Percentiles rank a stretch among this genome's conserved stretches.
Conservation (phyloP, 768 basidiomycete species). For the Trametes villosa region DNA sequence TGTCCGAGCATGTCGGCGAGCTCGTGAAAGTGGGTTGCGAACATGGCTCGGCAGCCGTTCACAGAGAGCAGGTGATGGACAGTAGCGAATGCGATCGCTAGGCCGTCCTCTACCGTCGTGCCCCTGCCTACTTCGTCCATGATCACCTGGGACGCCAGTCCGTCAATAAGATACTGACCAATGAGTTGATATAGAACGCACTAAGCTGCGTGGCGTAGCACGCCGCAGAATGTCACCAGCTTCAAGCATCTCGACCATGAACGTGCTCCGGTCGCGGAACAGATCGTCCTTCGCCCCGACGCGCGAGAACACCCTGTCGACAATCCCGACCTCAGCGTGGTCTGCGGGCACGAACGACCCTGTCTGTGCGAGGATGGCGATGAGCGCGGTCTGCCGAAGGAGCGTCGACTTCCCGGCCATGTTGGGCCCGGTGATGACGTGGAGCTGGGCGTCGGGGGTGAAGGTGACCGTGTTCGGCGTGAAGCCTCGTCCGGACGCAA, state of each 20-base stretch:
- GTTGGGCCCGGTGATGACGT: constrained; percentile 92
- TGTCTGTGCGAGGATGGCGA: constrained; percentile 87
- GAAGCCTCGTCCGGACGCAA: constrained; percentile 74
- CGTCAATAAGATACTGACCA: not conserved
- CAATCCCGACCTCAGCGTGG: constrained; percentile 75
- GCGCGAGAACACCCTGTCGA: constrained; percentile 92
- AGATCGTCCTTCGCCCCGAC: constrained; percentile 95
- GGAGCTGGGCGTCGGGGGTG: constrained; percentile 62
- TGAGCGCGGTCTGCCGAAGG: constrained; percentile 88
- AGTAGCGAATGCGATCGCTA: constrained; percentile 92
- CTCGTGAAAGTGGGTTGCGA: constrained; percentile 99
- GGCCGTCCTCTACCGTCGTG: constrained; percentile 88
- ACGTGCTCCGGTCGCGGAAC: constrained; percentile 91
- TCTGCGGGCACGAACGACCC: constrained; percentile 95
- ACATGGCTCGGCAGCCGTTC: constrained; percentile 83
- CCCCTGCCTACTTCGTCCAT: constrained; percentile 99
- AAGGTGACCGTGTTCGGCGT: constrained; percentile 82
- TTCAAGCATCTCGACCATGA: constrained; percentile 98
- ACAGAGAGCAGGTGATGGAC: constrained; percentile 77
- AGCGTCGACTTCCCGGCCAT: constrained; percentile 96
- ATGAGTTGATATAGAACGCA: constrained; percentile 43
- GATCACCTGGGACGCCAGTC: constrained; percentile 67
- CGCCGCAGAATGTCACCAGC: constrained; percentile 87
- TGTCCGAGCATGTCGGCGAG: constrained; percentile 80
- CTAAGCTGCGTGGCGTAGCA: constrained; percentile 84